Evolutionary conservation across 345 rosid genomes (phyloP).

Genomic region (Garcia nutans): DNA sequence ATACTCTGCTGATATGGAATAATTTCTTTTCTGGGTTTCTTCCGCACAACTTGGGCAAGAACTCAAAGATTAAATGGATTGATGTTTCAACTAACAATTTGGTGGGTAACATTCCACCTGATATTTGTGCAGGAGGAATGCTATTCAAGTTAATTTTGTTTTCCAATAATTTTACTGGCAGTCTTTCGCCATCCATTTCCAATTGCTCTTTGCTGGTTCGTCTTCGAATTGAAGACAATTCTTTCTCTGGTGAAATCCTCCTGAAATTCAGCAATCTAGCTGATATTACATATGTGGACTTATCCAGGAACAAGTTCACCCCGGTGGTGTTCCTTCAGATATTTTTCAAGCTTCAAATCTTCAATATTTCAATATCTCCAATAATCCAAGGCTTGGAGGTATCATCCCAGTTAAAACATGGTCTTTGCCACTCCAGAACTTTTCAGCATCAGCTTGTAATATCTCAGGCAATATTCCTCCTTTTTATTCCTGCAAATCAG

Average conservation of each 20-base stretch:
- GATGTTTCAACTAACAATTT: conserved; percentile 87
- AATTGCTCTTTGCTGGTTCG: conserved; percentile 81
- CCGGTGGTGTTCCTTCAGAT: conserved; percentile 67
- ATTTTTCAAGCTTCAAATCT: conserved; percentile 62
- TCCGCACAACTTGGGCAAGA: conserved; percentile 68
- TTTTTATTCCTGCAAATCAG: conserved; percentile 55
- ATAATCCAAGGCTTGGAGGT: conserved; percentile 67
- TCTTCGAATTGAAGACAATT: conserved; percentile 80
- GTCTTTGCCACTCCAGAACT: conserved; percentile 64
- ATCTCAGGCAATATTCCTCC: conserved; percentile 63
- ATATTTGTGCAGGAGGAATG: conserved; percentile 70
- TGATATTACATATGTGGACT: conserved; percentile 70
- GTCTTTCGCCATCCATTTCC: conserved; percentile 62
- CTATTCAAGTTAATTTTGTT: conserved; percentile 71
- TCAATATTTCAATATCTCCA: conserved; percentile 68
- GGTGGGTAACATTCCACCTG: conserved; percentile 68
- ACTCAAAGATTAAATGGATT: conserved; percentile 76
- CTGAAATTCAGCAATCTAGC: conserved; percentile 54
- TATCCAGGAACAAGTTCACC: conserved; percentile 69
- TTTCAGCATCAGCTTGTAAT: conserved; percentile 72
- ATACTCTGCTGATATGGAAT: conserved; percentile 82
- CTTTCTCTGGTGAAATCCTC: conserved; percentile 76
- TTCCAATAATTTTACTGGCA: conserved; percentile 68
- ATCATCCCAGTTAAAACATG: conserved; percentile 49
- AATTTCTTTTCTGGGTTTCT: conserved; percentile 78